A percentile compares a stretch with the other conserved stretches of the same genome.
Conservation (phyloP, 345 rosid species). For the Barbarea vulgaris region DNA sequence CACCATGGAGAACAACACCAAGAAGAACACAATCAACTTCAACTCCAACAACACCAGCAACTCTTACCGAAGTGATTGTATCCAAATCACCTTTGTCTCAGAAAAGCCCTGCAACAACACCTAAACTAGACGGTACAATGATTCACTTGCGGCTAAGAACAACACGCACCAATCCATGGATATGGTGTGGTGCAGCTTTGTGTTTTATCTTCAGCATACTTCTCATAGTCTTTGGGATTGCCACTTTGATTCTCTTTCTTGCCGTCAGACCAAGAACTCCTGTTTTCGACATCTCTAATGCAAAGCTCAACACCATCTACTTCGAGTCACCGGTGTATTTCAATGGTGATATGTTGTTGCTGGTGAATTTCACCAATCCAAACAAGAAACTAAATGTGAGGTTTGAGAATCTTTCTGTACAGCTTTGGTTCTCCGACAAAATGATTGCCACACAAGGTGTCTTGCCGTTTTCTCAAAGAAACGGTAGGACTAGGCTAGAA, state of each 20-base stretch:
- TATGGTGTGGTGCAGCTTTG: conserved; percentile 77
- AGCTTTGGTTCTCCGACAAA: conserved; percentile 70
- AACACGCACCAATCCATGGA: conserved; percentile 55
- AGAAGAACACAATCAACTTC: conserved; percentile 32
- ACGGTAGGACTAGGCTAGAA: conserved; percentile 53
- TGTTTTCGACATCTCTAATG: conserved; percentile 68
- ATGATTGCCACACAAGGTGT: conserved; percentile 57
- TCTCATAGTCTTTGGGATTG: conserved; percentile 76
- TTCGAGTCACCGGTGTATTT: conserved; percentile 79
- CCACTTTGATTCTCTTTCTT: conserved; percentile 69
- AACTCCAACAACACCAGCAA: conserved; percentile 36
- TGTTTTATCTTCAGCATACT: conserved; percentile 76
- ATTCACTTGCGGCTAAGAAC: conserved; percentile 46
- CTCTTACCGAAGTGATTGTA: conserved; percentile 46
- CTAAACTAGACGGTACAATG: conserved; percentile 27
- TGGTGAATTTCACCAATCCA: conserved; percentile 77
- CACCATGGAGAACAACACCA: conserved; percentile 46
- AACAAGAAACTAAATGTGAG: conserved; percentile 65
- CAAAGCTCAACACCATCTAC: conserved; percentile 70
- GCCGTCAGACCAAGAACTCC: conserved; percentile 70
- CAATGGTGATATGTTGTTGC: conserved; percentile 72
- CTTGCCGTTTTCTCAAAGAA: conserved; percentile 68
- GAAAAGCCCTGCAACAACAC: conserved; percentile 31
- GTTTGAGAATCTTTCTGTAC: conserved; percentile 58
- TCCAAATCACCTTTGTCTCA: conserved; percentile 47